phyloP scores from a whole-genome alignment of 495 filamentous ascomycete species.

The Tuber borchii region DNA sequence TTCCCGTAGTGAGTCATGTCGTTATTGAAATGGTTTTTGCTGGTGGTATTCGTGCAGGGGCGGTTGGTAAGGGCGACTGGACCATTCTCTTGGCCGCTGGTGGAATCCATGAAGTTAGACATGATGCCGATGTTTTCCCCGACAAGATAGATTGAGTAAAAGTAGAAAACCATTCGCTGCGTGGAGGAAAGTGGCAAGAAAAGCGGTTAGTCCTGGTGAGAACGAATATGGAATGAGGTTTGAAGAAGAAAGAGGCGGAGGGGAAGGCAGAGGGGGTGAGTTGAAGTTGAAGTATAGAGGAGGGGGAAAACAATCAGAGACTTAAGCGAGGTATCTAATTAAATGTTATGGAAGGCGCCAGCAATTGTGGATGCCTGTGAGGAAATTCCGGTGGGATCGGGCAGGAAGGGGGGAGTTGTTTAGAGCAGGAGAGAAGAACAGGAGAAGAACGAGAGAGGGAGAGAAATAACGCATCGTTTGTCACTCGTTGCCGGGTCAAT shows the following conservation, averaged over 20 bases:
- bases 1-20: conserved; percentile 24
- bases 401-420: too few species aligned
- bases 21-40: conserved; percentile 31
- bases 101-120: conserved; percentile 21
- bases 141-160: conserved; percentile 7
- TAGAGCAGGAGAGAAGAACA: too few species aligned
- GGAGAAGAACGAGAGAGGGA: too few species aligned
- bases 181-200: not conserved
- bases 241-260: not conserved
- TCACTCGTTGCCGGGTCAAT: too few species aligned
- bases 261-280: not conserved
- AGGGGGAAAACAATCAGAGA: not conserved
- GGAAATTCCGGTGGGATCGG: too few species aligned
- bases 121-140: not conserved
- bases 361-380: too few species aligned
- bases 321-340: too few species aligned
- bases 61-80: conserved; percentile 15
- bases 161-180: not conserved
- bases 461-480: too few species aligned
- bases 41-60: conserved; percentile 14
- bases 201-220: not conserved
- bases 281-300: conserved; percentile 4
- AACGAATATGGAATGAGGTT: not conserved
- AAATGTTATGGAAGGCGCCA: too few species aligned
- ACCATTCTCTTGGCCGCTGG: conserved; percentile 11